phyloP scores from a whole-genome alignment of 1,284 basidiomycete genomes.

The Pseudozyma thailandica region DNA sequence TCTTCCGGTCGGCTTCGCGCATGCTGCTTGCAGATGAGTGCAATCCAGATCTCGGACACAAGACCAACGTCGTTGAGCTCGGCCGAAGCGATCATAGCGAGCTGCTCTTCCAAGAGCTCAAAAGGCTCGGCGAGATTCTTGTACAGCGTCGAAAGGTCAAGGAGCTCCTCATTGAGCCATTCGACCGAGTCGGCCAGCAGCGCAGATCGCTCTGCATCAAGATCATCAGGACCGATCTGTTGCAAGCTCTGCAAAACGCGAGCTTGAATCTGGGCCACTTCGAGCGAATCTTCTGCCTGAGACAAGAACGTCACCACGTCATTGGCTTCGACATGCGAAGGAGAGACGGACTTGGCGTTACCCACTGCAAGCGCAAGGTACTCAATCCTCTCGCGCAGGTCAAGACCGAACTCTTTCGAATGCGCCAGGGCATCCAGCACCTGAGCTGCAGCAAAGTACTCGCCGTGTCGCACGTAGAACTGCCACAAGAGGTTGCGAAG shows the following conservation, averaged over 20 bases:
- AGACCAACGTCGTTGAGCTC: slow-evolving; percentile 87
- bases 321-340: slow-evolving; percentile 73
- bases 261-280: slow-evolving; percentile 94
- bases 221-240: slow-evolving; percentile 58
- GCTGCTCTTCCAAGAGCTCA: slow-evolving; percentile 82
- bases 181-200: slow-evolving; percentile 62
- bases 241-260: slow-evolving; percentile 72
- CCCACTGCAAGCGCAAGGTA: slow-evolving; percentile 79
- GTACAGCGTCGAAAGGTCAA: slow-evolving; percentile 76
- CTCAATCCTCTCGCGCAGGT: slow-evolving; percentile 63
- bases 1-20: slow-evolving; percentile 60
- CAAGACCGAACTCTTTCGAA: slow-evolving; percentile 75
- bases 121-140: slow-evolving; percentile 88
- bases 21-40: slow-evolving; percentile 81
- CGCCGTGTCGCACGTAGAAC: slow-evolving; percentile 77
- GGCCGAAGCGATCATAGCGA: slow-evolving; percentile 91
- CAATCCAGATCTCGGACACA: slow-evolving; percentile 86
- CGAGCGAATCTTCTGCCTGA: slow-evolving; percentile 92
- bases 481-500: slow-evolving; percentile 93
- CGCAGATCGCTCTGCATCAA: slow-evolving; percentile 74
- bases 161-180: slow-evolving; percentile 71
- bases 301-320: slow-evolving; percentile 91
- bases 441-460: slow-evolving; percentile 86
- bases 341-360: slow-evolving; percentile 78
- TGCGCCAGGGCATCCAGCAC: slow-evolving; percentile 87